Evolutionary conservation across 306 rosid genomes (phyloP).

Genomic region (Cucurbita ficifolia): DNA sequence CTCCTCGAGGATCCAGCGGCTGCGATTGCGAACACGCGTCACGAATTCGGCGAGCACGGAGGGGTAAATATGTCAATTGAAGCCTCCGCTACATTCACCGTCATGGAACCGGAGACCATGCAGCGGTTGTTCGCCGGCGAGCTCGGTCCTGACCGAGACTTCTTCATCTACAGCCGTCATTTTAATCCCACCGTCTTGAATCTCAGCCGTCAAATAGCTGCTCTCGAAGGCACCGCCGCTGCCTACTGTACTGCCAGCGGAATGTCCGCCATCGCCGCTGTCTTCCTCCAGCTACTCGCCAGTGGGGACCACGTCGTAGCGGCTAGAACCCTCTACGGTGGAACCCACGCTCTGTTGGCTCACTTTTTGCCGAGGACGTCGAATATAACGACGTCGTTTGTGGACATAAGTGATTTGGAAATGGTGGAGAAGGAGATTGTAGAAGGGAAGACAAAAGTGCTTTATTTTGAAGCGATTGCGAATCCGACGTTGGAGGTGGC

Average conservation of each 20-base stretch:
- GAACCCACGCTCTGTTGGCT: conserved; percentile 70
- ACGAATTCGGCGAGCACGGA: conserved; percentile 95
- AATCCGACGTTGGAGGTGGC: conserved; percentile 74
- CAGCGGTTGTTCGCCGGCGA: conserved; percentile 83
- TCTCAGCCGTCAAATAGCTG: conserved; percentile 84
- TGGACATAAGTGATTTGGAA: conserved; percentile 35
- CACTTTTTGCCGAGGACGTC: conserved; percentile 59
- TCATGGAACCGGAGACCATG: conserved; percentile 93
- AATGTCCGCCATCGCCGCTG: conserved; percentile 70
- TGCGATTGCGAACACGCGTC: conserved; percentile 56
- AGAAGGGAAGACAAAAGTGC: conserved; percentile 52
- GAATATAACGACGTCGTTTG: conserved; percentile 48
- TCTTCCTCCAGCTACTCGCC: conserved; percentile 46
- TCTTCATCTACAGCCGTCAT: conserved; percentile 94
- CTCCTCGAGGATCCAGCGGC: conserved; percentile 45
- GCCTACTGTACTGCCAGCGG: conserved; percentile 95
- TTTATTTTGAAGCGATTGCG: conserved; percentile 57
- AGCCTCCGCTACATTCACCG: conserved; percentile 93
- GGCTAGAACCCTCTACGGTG: conserved; percentile 49
- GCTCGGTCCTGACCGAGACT: conserved; percentile 73
- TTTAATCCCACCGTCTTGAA: conserved; percentile 83
- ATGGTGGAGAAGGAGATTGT: conserved; percentile 41
- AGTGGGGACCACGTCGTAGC: conserved; percentile 67
- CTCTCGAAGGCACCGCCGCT: conserved; percentile 81
- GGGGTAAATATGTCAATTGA: conserved; percentile 99